Evolutionary conservation across 306 rosid species (phyloP).

Genomic region (Macrotyloma uniflorum): DNA sequence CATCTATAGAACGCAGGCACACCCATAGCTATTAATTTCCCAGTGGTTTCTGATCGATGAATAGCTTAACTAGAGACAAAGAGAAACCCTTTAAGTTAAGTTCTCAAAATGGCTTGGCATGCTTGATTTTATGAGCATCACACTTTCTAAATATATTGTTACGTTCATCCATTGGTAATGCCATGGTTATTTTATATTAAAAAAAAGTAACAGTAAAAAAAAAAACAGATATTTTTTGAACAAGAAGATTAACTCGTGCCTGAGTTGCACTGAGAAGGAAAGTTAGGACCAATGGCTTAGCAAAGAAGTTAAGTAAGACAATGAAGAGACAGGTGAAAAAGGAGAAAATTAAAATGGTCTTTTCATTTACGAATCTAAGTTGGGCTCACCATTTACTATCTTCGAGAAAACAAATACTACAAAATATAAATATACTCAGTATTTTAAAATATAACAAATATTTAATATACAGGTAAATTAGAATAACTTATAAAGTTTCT

Average conservation of each 20-base stretch:
- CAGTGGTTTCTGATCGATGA: neutral
- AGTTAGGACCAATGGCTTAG: neutral
- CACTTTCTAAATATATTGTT: neutral
- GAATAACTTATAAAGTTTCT: too few species aligned
- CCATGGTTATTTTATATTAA: too few species aligned
- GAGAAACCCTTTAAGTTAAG: neutral
- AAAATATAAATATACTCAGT: too few species aligned
- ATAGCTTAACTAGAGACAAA: neutral
- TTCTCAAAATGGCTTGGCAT: neutral
- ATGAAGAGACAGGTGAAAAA: neutral
- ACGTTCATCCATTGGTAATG: too few species aligned
- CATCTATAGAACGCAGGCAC: constrained; percentile 60
- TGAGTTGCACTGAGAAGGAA: neutral
- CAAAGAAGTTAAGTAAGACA: neutral
- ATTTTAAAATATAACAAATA: too few species aligned
- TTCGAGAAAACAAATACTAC: too few species aligned
- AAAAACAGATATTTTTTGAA: neutral
- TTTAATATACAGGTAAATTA: too few species aligned
- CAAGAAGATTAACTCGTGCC: neutral
- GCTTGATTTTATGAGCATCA: neutral
- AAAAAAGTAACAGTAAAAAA: neutral
- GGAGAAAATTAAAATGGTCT: neutral
- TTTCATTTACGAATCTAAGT: neutral
- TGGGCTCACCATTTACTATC: too few species aligned
- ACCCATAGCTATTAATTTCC: constrained; percentile 48